Percentiles rank a stretch among this genome's conserved stretches.
phyloP scores from a whole-genome alignment of 2,329 filamentous ascomycete species.

The Trichoderma simmonsii region DNA sequence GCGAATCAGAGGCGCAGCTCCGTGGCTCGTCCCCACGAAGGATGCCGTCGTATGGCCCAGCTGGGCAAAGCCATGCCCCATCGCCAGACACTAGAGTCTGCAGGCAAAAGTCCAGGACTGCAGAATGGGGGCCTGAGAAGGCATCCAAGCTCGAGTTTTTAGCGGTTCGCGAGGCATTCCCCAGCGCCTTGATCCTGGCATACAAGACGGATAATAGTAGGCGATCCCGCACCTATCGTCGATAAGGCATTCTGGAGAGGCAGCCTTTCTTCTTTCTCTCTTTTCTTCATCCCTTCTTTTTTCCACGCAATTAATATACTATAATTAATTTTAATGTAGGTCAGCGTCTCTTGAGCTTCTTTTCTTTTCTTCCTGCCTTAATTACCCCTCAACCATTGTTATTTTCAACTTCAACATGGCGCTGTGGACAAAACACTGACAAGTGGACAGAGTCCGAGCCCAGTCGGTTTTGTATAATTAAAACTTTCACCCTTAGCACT shows the following conservation, averaged over 20 bases:
- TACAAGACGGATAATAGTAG: not conserved
- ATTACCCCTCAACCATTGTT: not conserved
- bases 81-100: constrained; percentile 10
- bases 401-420: not conserved
- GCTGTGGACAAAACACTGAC: not conserved
- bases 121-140: not conserved
- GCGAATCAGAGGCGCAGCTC: constrained; percentile 25
- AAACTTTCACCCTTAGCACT: not conserved
- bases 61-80: constrained; percentile 4
- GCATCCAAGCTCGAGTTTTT: not conserved
- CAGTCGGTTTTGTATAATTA: not conserved
- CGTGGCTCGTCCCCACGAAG: constrained; percentile 10
- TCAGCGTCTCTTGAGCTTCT: not conserved
- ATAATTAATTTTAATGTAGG: constrained; percentile 2
- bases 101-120: constrained; percentile 7
- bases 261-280: constrained; percentile 8
- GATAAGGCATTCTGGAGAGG: constrained; percentile 9
- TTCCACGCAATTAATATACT: not conserved
- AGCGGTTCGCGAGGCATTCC: constrained; percentile 9
- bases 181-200: constrained; percentile 1
- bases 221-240: not conserved
- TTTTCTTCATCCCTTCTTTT: not conserved
- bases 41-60: constrained; percentile 11
- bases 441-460: not conserved
- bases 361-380: not conserved